A percentile compares a stretch with the other conserved stretches of the same genome.
Conservation (phyloP, 2,329 filamentous ascomycete genomes). For the Plectosphaerella sp. region DNA sequence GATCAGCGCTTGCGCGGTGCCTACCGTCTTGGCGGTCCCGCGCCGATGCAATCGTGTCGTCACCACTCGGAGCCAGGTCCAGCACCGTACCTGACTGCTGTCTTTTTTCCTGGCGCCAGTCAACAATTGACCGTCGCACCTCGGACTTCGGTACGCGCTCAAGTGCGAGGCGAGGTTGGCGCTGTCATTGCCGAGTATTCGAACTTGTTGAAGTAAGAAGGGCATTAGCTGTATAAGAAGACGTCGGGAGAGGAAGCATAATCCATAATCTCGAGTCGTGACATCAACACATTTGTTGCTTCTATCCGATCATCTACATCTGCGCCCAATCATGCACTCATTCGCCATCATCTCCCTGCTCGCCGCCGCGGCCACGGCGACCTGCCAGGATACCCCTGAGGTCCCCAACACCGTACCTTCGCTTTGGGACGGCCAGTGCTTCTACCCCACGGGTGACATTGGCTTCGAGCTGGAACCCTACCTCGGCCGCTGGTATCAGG, state of each 20-base stretch:
- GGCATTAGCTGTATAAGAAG: not conserved
- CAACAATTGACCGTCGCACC: conserved; percentile 6
- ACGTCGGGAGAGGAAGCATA: not conserved
- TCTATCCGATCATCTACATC: not conserved
- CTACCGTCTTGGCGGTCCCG: conserved; percentile 1
- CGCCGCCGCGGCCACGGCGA: conserved; percentile 7
- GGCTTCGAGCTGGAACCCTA: conserved; percentile 22
- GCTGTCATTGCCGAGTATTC: conserved; percentile 6
- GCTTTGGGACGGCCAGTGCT: conserved; percentile 24
- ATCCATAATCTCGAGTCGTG: not conserved
- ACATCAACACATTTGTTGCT: too few species aligned
- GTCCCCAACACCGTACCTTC: conserved; percentile 19
- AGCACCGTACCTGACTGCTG: not conserved
- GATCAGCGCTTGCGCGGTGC: not conserved
- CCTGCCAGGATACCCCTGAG: conserved; percentile 4
- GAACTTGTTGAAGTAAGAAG: not conserved
- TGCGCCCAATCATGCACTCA: conserved; percentile 5
- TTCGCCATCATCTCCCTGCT: conserved; percentile 6
- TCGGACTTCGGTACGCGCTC: conserved; percentile 5
- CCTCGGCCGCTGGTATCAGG: conserved; percentile 27
- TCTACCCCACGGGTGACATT: conserved; percentile 22
- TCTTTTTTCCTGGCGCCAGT: not conserved
- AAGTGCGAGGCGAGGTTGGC: conserved; percentile 10
- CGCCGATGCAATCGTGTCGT: conserved; percentile 8
- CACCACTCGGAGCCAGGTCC: conserved; percentile 3